phyloP scores from a whole-genome alignment of 2,329 filamentous ascomycete species.

The Monosporascus sp. region DNA sequence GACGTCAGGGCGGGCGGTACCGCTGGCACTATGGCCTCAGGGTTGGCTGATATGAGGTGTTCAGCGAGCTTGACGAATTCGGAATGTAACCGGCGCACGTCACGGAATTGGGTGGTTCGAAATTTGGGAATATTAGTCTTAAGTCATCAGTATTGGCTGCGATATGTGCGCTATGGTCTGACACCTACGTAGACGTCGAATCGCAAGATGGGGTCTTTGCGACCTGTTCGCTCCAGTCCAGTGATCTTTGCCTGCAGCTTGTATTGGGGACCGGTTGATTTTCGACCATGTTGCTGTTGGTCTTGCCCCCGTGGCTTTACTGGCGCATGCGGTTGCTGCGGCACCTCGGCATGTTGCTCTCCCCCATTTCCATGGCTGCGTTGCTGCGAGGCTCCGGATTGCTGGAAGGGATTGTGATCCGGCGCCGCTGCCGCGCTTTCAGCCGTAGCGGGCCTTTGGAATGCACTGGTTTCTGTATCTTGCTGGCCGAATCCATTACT shows the following conservation, averaged over 20 bases:
- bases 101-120: constrained; percentile 94
- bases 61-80: constrained; percentile 96
- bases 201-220: constrained; percentile 89
- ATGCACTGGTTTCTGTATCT: constrained; percentile 33
- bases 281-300: constrained; percentile 46
- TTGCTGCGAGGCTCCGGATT: constrained; percentile 24
- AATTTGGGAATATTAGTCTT: constrained; percentile 99
- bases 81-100: constrained; percentile 89
- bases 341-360: constrained; percentile 12
- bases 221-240: constrained; percentile 82
- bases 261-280: constrained; percentile 60
- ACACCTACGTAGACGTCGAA: constrained; percentile 90
- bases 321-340: constrained; percentile 16
- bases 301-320: constrained; percentile 16
- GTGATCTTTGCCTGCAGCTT: constrained; percentile 94
- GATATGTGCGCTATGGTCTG: neutral
- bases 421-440: constrained; percentile 40
- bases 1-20: constrained; percentile 93
- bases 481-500: constrained; percentile 39
- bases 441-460: constrained; percentile 41
- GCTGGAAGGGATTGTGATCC: constrained; percentile 31
- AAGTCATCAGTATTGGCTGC: constrained; percentile 16
- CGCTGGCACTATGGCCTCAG: constrained; percentile 88
- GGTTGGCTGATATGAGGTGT: constrained; percentile 95
- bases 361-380: constrained; percentile 18